Evolutionary conservation across 1,284 basidiomycete species (phyloP), one percentile per base, ranked within the genome.

Genomic region (Microbotryum silenes-acaulis): DNA sequence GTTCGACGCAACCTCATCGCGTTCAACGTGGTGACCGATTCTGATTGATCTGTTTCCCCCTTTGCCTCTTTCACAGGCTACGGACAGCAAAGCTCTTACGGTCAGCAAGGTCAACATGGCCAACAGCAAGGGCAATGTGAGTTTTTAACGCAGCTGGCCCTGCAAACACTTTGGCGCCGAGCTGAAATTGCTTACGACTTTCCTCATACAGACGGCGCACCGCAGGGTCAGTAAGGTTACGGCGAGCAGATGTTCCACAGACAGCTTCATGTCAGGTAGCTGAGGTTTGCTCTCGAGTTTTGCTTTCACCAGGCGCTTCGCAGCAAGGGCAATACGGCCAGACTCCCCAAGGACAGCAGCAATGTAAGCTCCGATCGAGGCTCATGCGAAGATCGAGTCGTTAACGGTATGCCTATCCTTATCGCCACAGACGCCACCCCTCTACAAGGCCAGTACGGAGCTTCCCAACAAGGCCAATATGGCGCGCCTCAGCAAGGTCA

Each of bases 321-420:
- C 31, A 48, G 45, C 37, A 59, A 33, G 12, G 44, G n/a, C 54
- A 54, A 16, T 62, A 61, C 51, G 60, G 56, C 8, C 52, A 42
- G 8, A 42, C 42, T 10, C 55, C 45, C 23, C 33, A 60, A 33
- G 37, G 49, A 25, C 45, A 51, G 25, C 57, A 62, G 12, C 37
- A 42, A 42, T 42, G 37, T 42, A 18, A 6, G 37, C 37, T 42
- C 37, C 14, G 12, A 42, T 12, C 12, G 37, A 42, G 9, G 12
- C 10, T 12, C 12, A 42, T 31, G 14, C 37, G 14, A 42, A 12
- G 37, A 18, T 16, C 37, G 16, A 9, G 14, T 10, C 14, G 16
- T 10, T 42, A 4, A 42, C 3, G 27, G 4, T 42, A 1, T 18
- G 37, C 37, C 16, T 42, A 42, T 42, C 37, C 12, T 12, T 12